Evolutionary conservation across 139 green algal species (phyloP).

Genomic region (Astrephomene gubernaculifera): DNA sequence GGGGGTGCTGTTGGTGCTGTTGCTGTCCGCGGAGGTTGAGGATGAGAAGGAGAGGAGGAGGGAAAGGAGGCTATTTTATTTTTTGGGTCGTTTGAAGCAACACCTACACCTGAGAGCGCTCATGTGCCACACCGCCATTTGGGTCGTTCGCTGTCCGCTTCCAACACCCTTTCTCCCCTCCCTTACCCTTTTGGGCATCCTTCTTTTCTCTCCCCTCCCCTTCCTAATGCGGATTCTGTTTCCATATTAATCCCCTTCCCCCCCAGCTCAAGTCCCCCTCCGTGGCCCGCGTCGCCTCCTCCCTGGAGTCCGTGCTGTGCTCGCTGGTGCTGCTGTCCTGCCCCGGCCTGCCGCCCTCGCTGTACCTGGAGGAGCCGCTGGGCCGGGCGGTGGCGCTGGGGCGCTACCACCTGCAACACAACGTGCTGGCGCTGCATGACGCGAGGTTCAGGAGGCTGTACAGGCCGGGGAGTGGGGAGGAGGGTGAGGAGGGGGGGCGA

Average conservation of each 20-base stretch:
- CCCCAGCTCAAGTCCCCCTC: conserved; percentile 2
- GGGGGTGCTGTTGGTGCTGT: too few species aligned
- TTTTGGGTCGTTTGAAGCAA: too few species aligned
- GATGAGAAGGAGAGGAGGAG: too few species aligned
- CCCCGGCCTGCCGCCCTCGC: conserved; percentile 38
- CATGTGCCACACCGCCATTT: too few species aligned
- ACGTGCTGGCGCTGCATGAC: conserved; percentile 77
- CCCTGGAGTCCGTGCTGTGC: conserved; percentile 44
- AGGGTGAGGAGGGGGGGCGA: conserved; percentile 4
- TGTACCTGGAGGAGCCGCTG: conserved; percentile 43
- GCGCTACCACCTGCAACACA: conserved; percentile 74
- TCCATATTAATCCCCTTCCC: neutral
- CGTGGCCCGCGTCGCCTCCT: neutral
- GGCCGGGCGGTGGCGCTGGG: conserved; percentile 16
- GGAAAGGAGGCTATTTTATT: too few species aligned
- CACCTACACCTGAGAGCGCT: too few species aligned
- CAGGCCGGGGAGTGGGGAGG: conserved; percentile 24
- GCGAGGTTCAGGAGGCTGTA: conserved; percentile 51
- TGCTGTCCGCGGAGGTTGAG: too few species aligned
- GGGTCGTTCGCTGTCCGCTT: too few species aligned
- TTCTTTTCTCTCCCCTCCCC: too few species aligned
- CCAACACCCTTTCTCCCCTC: too few species aligned
- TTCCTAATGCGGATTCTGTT: too few species aligned
- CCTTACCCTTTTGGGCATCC: too few species aligned
- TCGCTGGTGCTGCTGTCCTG: conserved; percentile 44